Percentiles rank a stretch among this genome's conserved stretches.
Conservation (phyloP, 2,329 filamentous ascomycete genomes). For the Fusarium pininemorale region DNA sequence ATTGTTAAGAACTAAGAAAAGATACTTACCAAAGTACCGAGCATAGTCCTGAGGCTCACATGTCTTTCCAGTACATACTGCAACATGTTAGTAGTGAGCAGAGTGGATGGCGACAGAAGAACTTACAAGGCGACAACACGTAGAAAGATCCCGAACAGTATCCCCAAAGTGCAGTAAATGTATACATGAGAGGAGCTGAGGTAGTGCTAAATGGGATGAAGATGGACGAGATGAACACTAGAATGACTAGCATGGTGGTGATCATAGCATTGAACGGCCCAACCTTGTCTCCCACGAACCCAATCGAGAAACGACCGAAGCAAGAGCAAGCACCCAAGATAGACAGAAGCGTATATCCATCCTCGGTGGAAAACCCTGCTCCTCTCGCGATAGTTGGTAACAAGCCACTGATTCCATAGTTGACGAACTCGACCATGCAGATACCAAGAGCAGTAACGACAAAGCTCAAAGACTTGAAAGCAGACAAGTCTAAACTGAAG, state of each 20-base stretch:
- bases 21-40: conserved; percentile 46
- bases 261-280: conserved; percentile 53
- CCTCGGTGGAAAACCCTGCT: conserved; percentile 44
- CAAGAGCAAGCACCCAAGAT: conserved; percentile 54
- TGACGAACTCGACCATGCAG: conserved; percentile 57
- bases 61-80: conserved; percentile 56
- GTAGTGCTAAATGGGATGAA: conserved; percentile 55
- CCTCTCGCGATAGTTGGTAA: conserved; percentile 55
- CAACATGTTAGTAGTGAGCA: not conserved
- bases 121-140: conserved; percentile 47
- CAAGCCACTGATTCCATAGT: conserved; percentile 57
- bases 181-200: conserved; percentile 50
- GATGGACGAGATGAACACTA: conserved; percentile 51
- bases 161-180: conserved; percentile 56
- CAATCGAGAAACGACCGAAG: conserved; percentile 54
- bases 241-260: conserved; percentile 39
- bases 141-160: conserved; percentile 59
- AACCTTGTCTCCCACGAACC: conserved; percentile 51
- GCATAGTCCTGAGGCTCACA: conserved; percentile 57
- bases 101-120: too few relatives aligned
- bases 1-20: rapidly evolving
- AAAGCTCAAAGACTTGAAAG: conserved; percentile 51
- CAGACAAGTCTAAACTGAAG: conserved; percentile 46
- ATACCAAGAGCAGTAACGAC: conserved; percentile 51
- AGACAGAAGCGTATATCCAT: conserved; percentile 54